Evolutionary conservation across 192 early-diverging fungal species (phyloP), one percentile per base, ranked within the genome.

Genomic region (Bifiguratus adelaidae): DNA sequence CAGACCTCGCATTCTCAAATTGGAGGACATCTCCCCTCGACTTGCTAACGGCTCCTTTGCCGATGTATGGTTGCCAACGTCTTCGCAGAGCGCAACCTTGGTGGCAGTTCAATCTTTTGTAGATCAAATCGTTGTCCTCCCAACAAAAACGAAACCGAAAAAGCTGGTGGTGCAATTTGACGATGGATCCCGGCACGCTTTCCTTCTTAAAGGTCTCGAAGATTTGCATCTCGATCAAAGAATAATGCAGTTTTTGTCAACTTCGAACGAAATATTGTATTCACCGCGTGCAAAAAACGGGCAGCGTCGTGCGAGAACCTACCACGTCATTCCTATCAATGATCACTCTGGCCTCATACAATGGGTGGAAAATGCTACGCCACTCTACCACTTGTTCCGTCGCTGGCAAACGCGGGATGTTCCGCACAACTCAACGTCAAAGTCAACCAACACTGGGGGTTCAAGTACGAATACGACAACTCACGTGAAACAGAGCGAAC

Each of bases 61-160:
- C 1, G 37, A 45, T 4, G 63, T 83, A 7, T 58, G 65, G 11
- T 74, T 84, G 28, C 80, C 80, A 1, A 65, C 64, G 1, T 16
- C 63, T 26, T 44, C 56, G 37, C 24, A 55, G 27, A 25, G 50
- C 19, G 25, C 50, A 21, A 9, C 36, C 7, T 13, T 25, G 22
- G 25, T 69, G 2, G 71, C 65, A 12, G 73, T 82, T 25, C 52
- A 75, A 2, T 56, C 65, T 5, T 80, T 83, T 67, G 60, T 63
- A 7, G 38, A 61, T 13, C 57, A 59, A 23, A 52, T 83, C 9
- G 58, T 67, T 7, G 59, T 83, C 19, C 67, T 88, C 13, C 81
- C 88, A 0, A 88, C 88, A 34, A 97, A 97, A 56, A 97, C 91
- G 1, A 85, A 91, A 37, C 94, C 94, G 7, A 97, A 95, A 52